Evolutionary conservation across 1,139 yeast species (phyloP).

Genomic region (Geotrichum carabidarum): DNA sequence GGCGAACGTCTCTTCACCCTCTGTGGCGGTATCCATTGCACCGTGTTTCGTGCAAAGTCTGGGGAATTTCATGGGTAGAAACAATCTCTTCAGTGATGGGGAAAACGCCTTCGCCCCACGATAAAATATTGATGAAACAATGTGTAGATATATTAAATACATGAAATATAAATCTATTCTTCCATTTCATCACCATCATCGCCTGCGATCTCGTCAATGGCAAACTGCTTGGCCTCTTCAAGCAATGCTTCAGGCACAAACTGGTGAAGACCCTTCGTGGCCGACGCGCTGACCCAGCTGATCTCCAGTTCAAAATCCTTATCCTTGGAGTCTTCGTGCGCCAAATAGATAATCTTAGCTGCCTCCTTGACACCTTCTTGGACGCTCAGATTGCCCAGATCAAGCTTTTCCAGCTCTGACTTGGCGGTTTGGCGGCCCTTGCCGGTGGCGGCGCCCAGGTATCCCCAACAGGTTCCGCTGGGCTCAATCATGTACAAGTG

Average conservation of each 20-base stretch:
- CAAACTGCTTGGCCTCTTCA: constrained; percentile 75
- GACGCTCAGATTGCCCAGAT: constrained; percentile 61
- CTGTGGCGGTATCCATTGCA: no score
- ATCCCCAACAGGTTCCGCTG: constrained; percentile 96
- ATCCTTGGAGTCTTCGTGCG: constrained; percentile 97
- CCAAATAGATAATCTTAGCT: constrained; percentile 84
- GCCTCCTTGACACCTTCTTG: constrained; percentile 88
- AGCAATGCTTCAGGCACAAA: constrained; percentile 72
- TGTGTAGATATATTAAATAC: not conserved
- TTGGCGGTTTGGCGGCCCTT: constrained; percentile 96
- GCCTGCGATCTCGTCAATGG: constrained; percentile 77
- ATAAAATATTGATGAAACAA: no score
- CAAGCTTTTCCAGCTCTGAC: constrained; percentile 88
- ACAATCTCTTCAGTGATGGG: no score
- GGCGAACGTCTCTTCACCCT: constrained; percentile 1
- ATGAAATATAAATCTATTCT: constrained; percentile 27
- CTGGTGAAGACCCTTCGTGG: constrained; percentile 77
- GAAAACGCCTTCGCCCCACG: no score
- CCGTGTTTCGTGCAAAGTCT: no score
- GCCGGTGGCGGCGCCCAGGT: constrained; percentile 94
- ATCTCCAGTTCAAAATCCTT: constrained; percentile 94
- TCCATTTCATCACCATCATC: constrained; percentile 49
- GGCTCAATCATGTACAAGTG: constrained; percentile 97
- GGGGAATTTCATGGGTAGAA: no score
- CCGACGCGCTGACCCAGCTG: constrained; percentile 74